phyloP scores from a whole-genome alignment of 148 eudicot species.

The Chenopodium berlandieri region DNA sequence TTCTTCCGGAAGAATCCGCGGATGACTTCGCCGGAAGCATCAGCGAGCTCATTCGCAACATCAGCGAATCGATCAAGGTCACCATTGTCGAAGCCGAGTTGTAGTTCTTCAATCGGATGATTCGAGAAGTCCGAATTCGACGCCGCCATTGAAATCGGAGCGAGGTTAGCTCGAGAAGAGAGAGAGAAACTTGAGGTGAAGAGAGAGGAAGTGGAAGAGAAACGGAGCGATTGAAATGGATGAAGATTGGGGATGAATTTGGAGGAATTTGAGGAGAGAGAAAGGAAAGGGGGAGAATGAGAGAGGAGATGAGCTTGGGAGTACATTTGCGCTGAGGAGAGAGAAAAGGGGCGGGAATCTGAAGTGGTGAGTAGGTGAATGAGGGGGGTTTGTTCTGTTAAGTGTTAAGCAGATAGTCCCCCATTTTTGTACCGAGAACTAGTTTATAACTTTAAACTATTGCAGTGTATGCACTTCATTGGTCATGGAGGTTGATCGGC shows the following conservation, averaged over 20 bases:
- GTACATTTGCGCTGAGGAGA: conserved; percentile 29
- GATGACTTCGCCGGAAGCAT: conserved; percentile 82
- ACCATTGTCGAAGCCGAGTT: conserved; percentile 12
- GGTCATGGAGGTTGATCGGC: too few relatives aligned
- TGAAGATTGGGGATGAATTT: conserved; percentile 1
- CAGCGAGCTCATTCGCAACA: conserved; percentile 63
- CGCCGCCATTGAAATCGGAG: conserved; percentile 25
- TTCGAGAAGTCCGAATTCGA: conserved; percentile 19
- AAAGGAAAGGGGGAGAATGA: conserved; percentile 13
- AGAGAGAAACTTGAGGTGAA: conserved; percentile 4
- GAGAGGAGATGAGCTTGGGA: conserved; percentile 36
- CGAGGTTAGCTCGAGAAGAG: conserved; percentile 9
- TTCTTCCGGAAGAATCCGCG: conserved; percentile 71
- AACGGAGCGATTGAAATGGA: conserved; percentile 12
- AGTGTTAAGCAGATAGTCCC: too few relatives aligned
- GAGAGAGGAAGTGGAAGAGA: background rate
- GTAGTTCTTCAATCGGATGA: conserved; percentile 3
- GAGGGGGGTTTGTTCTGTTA: too few relatives aligned
- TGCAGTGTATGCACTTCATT: too few relatives aligned
- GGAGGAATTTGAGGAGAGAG: conserved; percentile 20
- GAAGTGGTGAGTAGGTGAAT: too few relatives aligned
- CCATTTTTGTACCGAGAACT: too few relatives aligned
- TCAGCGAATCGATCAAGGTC: conserved; percentile 52
- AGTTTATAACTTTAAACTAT: too few relatives aligned
- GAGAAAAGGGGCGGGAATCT: background rate